Conservation (phyloP, 805 yeast species). For the Ogataea methanolica region DNA sequence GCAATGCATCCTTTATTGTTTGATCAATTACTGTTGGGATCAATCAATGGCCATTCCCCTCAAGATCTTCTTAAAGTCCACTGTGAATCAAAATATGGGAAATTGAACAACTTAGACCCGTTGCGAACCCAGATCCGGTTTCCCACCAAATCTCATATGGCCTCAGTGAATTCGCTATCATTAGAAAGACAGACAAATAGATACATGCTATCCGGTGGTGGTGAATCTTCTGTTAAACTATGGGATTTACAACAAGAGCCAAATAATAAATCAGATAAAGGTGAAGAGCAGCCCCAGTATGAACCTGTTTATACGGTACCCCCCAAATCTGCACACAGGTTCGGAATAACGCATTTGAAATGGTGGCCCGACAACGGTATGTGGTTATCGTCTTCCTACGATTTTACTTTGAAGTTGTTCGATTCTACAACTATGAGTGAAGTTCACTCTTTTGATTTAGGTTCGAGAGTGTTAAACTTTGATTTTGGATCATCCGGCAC, state of each 20-base stretch:
- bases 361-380: conserved; percentile 97
- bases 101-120: conserved; percentile 16
- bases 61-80: conserved; percentile 18
- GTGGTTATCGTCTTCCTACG: conserved; percentile 80
- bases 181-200: conserved; percentile 44
- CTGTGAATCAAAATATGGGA: conserved; percentile 23
- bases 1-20: conserved; percentile 22
- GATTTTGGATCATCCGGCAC: conserved; percentile 49
- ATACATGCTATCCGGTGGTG: conserved; percentile 64
- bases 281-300: conserved; percentile 14
- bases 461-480: conserved; percentile 58
- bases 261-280: background rate
- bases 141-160: conserved; percentile 39
- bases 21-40: conserved; percentile 12
- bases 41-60: conserved; percentile 6
- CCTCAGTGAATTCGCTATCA: conserved; percentile 57
- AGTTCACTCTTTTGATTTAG: conserved; percentile 63
- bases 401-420: conserved; percentile 73
- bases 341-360: conserved; percentile 65
- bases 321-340: conserved; percentile 48
- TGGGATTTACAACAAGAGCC: conserved; percentile 49
- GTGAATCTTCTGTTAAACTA: conserved; percentile 61
- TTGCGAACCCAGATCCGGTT: conserved; percentile 28
- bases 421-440: conserved; percentile 64
- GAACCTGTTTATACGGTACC: conserved; percentile 22